Evolutionary conservation across 106 monocot species (phyloP).

Genomic region (Phalaenopsis aphrodite): DNA sequence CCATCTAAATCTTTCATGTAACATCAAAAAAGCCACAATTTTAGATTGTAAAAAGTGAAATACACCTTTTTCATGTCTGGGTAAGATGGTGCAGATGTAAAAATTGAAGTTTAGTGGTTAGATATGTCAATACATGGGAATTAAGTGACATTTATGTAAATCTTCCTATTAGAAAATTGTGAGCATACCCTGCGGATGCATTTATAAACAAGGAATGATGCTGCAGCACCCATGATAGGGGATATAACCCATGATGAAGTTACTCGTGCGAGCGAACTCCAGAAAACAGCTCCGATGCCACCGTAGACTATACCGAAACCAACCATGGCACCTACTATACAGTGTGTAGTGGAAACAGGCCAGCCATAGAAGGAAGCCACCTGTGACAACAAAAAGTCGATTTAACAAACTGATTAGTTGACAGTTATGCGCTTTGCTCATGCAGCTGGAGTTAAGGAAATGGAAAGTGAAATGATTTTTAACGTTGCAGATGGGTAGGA

Average conservation of each 20-base stretch:
- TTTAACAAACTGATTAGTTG: background rate
- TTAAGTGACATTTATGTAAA: too few relatives aligned
- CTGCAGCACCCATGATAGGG: conserved; percentile 85
- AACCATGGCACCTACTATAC: conserved; percentile 98
- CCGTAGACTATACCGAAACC: conserved; percentile 92
- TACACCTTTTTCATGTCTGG: too few relatives aligned
- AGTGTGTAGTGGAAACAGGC: conserved; percentile 98
- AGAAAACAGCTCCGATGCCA: conserved; percentile 80
- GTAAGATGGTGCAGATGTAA: too few relatives aligned
- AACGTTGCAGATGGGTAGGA: background rate
- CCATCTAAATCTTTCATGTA: too few relatives aligned
- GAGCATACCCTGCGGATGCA: conserved; percentile 73
- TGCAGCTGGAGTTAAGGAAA: background rate
- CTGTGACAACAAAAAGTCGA: conserved; percentile 19
- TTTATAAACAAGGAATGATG: conserved; percentile 91
- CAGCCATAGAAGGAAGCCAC: conserved; percentile 94
- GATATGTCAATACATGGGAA: too few relatives aligned
- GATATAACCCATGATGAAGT: conserved; percentile 97
- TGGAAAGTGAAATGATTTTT: background rate
- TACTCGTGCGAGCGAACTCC: conserved; percentile 82
- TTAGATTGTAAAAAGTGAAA: too few relatives aligned
- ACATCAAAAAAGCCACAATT: too few relatives aligned
- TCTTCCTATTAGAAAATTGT: too few relatives aligned
- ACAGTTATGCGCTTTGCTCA: background rate
- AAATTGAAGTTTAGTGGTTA: too few relatives aligned